phyloP scores from a whole-genome alignment of 1,284 basidiomycete genomes.

The Pseudozyma sp. region DNA sequence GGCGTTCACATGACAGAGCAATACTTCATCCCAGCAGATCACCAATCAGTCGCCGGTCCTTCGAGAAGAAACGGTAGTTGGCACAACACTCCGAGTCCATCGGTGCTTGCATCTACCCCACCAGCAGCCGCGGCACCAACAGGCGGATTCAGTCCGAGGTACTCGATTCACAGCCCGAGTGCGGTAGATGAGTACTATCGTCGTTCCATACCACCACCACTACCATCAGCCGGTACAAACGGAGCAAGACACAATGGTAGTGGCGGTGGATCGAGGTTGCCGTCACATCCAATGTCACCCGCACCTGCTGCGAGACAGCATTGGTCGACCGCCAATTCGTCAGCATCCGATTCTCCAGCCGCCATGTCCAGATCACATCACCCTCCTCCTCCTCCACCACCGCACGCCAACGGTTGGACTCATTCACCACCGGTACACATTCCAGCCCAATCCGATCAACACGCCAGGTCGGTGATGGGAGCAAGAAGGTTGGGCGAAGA shows the following conservation, averaged over 20 bases:
- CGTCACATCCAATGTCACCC: not conserved
- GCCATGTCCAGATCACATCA: too few species aligned
- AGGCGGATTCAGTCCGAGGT: slow-evolving; percentile 11
- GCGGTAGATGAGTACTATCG: not conserved
- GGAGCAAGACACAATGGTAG: too few species aligned
- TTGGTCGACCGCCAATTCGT: too few species aligned
- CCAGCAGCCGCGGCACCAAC: slow-evolving; percentile 21
- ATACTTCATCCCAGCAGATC: slow-evolving; percentile 5
- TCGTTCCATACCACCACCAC: not conserved
- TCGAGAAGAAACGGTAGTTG: slow-evolving; percentile 1
- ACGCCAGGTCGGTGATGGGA: too few species aligned
- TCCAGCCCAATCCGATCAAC: not conserved
- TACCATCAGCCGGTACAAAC: too few species aligned
- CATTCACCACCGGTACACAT: too few species aligned
- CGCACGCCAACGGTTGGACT: too few species aligned
- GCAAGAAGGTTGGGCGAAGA: not conserved
- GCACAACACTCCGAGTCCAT: slow-evolving; percentile 27
- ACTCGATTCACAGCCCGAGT: not conserved
- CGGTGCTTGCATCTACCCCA: slow-evolving; percentile 3
- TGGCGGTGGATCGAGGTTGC: too few species aligned
- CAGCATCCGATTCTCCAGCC: too few species aligned
- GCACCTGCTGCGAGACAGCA: too few species aligned
- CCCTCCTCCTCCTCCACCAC: too few species aligned
- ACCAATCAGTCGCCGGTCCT: not conserved
- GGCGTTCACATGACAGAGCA: slow-evolving; percentile 20